Evolutionary conservation across 78 protist genomes (phyloP).

Genomic region (Cavenderia fasciculata): DNA sequence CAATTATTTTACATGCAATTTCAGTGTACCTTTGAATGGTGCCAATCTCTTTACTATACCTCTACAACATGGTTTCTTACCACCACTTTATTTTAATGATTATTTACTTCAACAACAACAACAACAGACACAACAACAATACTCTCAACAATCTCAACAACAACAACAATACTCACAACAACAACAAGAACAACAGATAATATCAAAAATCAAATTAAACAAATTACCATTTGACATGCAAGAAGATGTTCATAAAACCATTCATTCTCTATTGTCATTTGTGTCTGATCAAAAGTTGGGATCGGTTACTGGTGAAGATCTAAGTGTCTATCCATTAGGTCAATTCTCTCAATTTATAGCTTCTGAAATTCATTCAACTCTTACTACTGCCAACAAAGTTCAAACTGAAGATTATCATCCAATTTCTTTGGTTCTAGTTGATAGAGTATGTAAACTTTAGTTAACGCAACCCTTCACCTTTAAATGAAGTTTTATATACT

Average conservation of each 20-base stretch:
- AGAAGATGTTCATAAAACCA: constrained; percentile 39
- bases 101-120: too few species aligned
- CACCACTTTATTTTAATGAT: constrained; percentile 12
- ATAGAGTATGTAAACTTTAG: constrained; percentile 4
- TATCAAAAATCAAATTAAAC: not conserved
- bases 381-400: not conserved
- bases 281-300: constrained; percentile 40
- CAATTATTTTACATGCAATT: too few species aligned
- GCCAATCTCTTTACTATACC: not conserved
- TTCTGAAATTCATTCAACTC: constrained; percentile 15
- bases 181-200: not conserved
- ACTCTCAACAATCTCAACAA: not conserved
- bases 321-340: constrained; percentile 48
- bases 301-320: constrained; percentile 33
- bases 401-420: constrained; percentile 60
- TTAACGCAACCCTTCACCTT: not conserved
- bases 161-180: not conserved
- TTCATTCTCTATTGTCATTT: constrained; percentile 62
- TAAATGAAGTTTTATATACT: not conserved
- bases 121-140: too few species aligned
- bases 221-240: constrained; percentile 22
- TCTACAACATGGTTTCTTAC: not conserved
- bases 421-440: constrained; percentile 43
- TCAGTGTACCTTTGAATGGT: too few species aligned
- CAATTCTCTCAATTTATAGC: constrained; percentile 38